Conservation (phyloP, 768 basidiomycete genomes). For the Boletus vermiculosoides region DNA sequence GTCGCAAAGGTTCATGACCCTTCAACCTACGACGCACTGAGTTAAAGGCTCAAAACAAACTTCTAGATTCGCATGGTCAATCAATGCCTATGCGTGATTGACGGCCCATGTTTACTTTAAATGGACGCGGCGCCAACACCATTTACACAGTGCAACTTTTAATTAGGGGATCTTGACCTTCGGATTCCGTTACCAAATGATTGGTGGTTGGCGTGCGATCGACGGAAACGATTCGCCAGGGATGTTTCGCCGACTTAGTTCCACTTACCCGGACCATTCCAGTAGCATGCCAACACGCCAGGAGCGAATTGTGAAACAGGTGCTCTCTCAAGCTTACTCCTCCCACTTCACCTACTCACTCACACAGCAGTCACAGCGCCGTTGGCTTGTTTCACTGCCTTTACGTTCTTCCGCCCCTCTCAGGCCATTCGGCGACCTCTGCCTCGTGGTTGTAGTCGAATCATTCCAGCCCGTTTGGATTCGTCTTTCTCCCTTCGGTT, state of each 20-base stretch:
- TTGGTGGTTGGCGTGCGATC: constrained; percentile 2
- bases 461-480: background rate
- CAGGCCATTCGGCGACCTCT: constrained; percentile 2
- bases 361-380: background rate
- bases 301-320: constrained; percentile 1
- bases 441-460: constrained; percentile 15
- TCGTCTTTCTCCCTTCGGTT: constrained; percentile 5
- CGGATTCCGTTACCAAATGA: constrained; percentile 3
- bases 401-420: constrained; percentile 12
- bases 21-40: background rate
- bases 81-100: background rate
- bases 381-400: background rate
- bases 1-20: background rate
- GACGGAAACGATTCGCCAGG: constrained; percentile 13
- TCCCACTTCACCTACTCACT: constrained; percentile 3
- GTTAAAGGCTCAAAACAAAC: background rate
- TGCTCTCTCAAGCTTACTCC: background rate
- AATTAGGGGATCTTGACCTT: background rate
- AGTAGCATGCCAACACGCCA: constrained; percentile 8
- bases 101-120: background rate
- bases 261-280: constrained; percentile 5
- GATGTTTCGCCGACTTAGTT: constrained; percentile 6
- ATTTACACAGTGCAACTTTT: background rate
- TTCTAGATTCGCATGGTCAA: background rate
- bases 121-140: background rate